These are phyloP conservation scores for Trichoderma endophyticum DNA, from an alignment of 2,329 filamentous ascomycete species.

Conservation along the genomic window DNA sequence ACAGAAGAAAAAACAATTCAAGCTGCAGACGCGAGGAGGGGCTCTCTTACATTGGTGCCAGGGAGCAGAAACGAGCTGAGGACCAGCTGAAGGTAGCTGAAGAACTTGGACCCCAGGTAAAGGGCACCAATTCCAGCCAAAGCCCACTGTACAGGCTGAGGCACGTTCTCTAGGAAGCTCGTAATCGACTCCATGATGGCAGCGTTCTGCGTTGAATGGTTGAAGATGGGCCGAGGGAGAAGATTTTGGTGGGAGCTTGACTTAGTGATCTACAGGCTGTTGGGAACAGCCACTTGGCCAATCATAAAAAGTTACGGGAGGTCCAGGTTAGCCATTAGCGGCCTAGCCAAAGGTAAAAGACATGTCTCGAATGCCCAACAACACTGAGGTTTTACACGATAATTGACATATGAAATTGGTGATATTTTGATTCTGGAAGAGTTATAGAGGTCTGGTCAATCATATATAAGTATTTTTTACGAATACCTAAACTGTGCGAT, in stretches of 20 bases:
- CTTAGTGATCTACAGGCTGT: not conserved
- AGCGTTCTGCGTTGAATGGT: not conserved
- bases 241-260: conserved; percentile 2
- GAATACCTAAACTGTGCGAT: not conserved
- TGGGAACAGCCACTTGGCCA: not conserved
- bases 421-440: too few relatives aligned
- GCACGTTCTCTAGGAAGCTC: conserved; percentile 27
- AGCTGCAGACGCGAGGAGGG: not conserved
- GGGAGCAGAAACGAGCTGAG: conserved; percentile 66
- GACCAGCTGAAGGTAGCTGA: conserved; percentile 60
- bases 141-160: conserved; percentile 42
- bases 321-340: not conserved
- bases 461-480: not conserved
- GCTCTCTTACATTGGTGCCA: conserved; percentile 54
- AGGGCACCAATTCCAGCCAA: conserved; percentile 57
- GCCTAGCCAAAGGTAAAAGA: not conserved
- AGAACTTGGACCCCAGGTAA: conserved; percentile 52
- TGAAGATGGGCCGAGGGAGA: not conserved
- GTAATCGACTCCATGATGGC: conserved; percentile 30
- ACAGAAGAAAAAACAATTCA: not conserved
- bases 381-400: not conserved
- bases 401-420: not conserved
- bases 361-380: not conserved
- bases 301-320: not conserved
- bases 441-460: too few relatives aligned